These are phyloP conservation scores for Solanum tarijense DNA, from an alignment of 257 asterid species.

Conservation along the genomic window DNA sequence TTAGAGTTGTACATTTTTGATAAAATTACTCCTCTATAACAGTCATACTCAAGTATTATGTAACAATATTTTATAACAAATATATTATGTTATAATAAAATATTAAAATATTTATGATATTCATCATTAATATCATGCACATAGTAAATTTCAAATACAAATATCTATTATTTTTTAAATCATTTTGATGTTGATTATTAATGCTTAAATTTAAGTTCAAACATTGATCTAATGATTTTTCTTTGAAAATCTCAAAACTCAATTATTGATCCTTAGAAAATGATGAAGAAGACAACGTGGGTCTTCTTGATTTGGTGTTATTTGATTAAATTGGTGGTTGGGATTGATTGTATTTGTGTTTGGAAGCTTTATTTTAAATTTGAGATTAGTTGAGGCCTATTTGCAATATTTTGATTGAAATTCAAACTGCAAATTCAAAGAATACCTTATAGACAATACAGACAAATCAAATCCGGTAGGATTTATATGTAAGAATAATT, in stretches of 20 bases:
- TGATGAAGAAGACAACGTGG: background rate
- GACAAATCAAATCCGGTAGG: background rate
- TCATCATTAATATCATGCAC: background rate
- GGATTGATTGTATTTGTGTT: background rate
- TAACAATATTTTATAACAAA: no score
- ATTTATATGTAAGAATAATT: no score
- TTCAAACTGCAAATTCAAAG: background rate
- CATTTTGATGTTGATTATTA: no score
- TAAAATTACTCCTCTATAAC: no score
- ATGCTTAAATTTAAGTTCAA: background rate
- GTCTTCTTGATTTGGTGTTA: background rate
- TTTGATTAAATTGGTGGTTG: background rate
- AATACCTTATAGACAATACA: background rate
- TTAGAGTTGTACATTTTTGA: no score
- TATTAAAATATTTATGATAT: no score
- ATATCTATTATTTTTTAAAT: no score
- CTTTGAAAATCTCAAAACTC: background rate
- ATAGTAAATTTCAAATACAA: no score
- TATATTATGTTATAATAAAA: no score
- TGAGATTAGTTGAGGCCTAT: background rate
- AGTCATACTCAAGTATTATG: no score
- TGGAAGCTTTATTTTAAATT: background rate
- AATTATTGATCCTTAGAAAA: no score
- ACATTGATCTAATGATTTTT: background rate
- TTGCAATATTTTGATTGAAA: background rate